These are phyloP conservation scores for Meira nashicola DNA, from an alignment of 1,284 basidiomycete species.

Conservation along the genomic window DNA sequence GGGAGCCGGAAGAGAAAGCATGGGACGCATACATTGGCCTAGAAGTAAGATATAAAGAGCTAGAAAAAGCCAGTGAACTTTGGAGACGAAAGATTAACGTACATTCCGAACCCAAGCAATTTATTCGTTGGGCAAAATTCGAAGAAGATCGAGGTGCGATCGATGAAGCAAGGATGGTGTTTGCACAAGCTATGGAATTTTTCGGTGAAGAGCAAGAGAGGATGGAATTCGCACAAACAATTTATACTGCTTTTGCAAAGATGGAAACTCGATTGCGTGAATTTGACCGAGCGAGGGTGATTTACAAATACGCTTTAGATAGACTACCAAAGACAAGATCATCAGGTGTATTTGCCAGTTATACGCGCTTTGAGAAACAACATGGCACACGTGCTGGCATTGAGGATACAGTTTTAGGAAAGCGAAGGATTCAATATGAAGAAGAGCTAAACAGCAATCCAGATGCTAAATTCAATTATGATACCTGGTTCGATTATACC, in stretches of 20 bases:
- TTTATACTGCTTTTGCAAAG: conserved; percentile 92
- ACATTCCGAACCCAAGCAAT: conserved; percentile 86
- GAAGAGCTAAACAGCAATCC: conserved; percentile 29
- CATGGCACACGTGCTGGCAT: conserved; percentile 82
- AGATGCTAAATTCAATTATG: conserved; percentile 73
- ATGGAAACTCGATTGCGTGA: conserved; percentile 96
- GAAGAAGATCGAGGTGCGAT: conserved; percentile 76
- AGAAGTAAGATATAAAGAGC: conserved; percentile 86
- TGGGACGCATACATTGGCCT: conserved; percentile 98
- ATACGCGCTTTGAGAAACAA: conserved; percentile 97
- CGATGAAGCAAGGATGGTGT: conserved; percentile 91
- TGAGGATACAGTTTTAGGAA: conserved; percentile 89
- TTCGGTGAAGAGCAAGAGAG: conserved; percentile 96
- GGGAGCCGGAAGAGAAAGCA: conserved; percentile 99
- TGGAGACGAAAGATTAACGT: conserved; percentile 93
- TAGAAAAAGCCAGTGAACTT: conserved; percentile 82
- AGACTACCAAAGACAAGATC: conserved; percentile 87
- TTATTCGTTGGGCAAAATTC: conserved; percentile 94
- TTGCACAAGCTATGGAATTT: conserved; percentile 92
- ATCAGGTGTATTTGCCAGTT: conserved; percentile 74
- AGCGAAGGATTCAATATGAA: conserved; percentile 90
- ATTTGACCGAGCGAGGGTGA: conserved; percentile 89
- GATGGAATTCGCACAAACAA: conserved; percentile 91
- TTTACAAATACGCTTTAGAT: conserved; percentile 94
- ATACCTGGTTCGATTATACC: conserved; percentile 96